Percentiles rank a stretch among this genome's conserved stretches.
These are phyloP conservation scores for Fusarium sp. DNA, from an alignment of 2,329 filamentous ascomycete genomes.

Conservation along the genomic window DNA sequence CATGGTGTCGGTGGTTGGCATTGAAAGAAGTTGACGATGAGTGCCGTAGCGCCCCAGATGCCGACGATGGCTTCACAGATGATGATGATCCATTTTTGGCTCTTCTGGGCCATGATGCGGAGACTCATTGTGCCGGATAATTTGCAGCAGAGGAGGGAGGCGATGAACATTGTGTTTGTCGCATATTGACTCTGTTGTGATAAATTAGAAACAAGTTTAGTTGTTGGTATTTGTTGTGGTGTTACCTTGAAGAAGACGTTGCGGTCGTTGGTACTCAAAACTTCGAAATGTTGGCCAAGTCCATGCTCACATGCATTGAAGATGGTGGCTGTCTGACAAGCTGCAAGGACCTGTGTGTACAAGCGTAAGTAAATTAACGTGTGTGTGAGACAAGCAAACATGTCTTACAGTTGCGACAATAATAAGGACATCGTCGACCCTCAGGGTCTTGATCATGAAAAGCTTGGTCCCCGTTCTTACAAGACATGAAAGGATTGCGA, in stretches of 20 bases:
- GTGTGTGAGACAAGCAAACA: not conserved
- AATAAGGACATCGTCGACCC: constrained; percentile 45
- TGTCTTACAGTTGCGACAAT: constrained; percentile 45
- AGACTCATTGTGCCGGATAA: constrained; percentile 48
- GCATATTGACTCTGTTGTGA: constrained; percentile 47
- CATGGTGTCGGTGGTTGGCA: constrained; percentile 49
- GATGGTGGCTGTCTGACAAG: constrained; percentile 41
- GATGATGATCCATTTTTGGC: constrained; percentile 42
- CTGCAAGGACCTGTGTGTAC: constrained; percentile 32
- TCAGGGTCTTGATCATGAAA: constrained; percentile 49
- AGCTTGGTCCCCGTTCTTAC: constrained; percentile 49
- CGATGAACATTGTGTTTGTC: constrained; percentile 45
- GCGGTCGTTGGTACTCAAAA: constrained; percentile 24
- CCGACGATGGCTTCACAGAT: constrained; percentile 38
- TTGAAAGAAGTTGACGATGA: constrained; percentile 49
- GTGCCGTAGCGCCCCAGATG: constrained; percentile 44
- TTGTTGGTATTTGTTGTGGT: not conserved
- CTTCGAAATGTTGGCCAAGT: constrained; percentile 40
- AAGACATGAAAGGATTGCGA: constrained; percentile 45
- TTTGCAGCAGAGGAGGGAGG: constrained; percentile 47
- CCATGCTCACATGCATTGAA: constrained; percentile 44
- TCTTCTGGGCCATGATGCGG: constrained; percentile 43
- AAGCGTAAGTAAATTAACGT: not conserved
- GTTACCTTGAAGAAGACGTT: constrained; percentile 48
- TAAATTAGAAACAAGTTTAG: constrained; percentile 14